Base-by-base conservation (phyloP, 192 early-diverging fungal genomes). In the Linnemannia schmuckeri region DNA sequence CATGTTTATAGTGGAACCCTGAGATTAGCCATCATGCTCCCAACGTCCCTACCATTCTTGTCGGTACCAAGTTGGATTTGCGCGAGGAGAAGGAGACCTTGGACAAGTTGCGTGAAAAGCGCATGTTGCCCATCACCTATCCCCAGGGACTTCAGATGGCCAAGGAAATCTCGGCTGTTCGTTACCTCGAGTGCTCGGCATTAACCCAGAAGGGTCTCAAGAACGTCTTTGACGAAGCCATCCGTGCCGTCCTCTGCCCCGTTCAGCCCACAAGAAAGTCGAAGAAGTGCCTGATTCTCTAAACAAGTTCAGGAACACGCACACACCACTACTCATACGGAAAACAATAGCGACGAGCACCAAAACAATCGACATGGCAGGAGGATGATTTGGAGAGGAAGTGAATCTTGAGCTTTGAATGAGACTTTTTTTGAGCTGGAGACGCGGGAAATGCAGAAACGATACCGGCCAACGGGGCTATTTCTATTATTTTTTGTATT, bases 221-320 rank as follows among this genome's bases (percentile, higher is more conserved):
- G 93, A 97, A 95, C 82, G 97, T 99, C 20, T 99, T 99, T 94
- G 98, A 99, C 88, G 97, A 98, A 77, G 98, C 98, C 27, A 99
- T 98, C 82, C 93, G 97, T 61, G 97, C 97, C 13, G 98, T 97
- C 17, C 91, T 99, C 69, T 87, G 88, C 73, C 96, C 96, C 33
- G 85, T 94, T 10, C 89, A 90, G 63, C 91, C 90, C n/a, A 88
- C 75, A 70, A 94, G 91, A 89, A 90, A 91, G 83, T 85, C 75
- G 66, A 95, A 93, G 91, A 93, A 92, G 82, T 97, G 96, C 86
- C 63, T 90, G 71, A 90, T 97, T 80, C 89, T 97, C 88, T 96
- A 93, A 91, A 84, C 30, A 22, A 38, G n/a, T 49, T 66, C 61
- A 66, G 61, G 61, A 66, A 10, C 61, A 66, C 20, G 20, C 61